phyloP scores from a whole-genome alignment of 2,329 filamentous ascomycete genomes.

The Sphaerostilbella broomeana region DNA sequence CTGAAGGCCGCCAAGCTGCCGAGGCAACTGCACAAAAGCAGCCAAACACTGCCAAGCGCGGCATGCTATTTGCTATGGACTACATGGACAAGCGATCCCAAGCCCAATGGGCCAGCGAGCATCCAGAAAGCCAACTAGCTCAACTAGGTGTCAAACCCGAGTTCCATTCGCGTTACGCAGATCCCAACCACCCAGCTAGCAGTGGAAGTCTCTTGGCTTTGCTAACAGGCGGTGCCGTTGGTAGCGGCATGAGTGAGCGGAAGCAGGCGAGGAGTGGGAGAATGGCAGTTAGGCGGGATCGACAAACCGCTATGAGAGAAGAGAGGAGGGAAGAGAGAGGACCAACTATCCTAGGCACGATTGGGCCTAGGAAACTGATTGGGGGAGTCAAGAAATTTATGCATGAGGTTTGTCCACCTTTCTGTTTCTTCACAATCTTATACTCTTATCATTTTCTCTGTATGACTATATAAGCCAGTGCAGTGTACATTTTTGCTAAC shows the following conservation, averaged over 20 bases:
- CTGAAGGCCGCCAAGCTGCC: conserved; percentile 2
- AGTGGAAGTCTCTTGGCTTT: conserved; percentile 23
- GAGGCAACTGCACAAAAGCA: conserved; percentile 7
- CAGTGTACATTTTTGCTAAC: neutral
- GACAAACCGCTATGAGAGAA: conserved; percentile 1
- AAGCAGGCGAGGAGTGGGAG: neutral
- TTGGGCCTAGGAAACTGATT: conserved; percentile 10
- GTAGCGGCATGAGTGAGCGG: neutral
- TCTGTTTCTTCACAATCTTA: neutral
- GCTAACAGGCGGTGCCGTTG: conserved; percentile 18
- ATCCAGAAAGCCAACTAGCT: conserved; percentile 17
- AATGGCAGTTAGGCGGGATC: neutral
- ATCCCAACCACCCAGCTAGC: conserved; percentile 23
- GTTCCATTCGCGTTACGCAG: conserved; percentile 24
- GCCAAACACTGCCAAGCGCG: conserved; percentile 3
- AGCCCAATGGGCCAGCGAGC: conserved; percentile 18
- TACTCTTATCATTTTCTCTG: no score
- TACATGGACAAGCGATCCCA: conserved; percentile 21
- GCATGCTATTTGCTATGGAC: conserved; percentile 14
- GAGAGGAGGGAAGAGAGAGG: conserved; percentile 6
- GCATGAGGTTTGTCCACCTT: conserved; percentile 7
- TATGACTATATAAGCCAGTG: no score
- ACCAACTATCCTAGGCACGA: conserved; percentile 1
- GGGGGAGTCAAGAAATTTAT: conserved; percentile 11
- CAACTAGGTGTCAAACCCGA: conserved; percentile 17